Evolutionary conservation across 257 asterid species (phyloP).

Genomic region (Voacanga thouarsii): DNA sequence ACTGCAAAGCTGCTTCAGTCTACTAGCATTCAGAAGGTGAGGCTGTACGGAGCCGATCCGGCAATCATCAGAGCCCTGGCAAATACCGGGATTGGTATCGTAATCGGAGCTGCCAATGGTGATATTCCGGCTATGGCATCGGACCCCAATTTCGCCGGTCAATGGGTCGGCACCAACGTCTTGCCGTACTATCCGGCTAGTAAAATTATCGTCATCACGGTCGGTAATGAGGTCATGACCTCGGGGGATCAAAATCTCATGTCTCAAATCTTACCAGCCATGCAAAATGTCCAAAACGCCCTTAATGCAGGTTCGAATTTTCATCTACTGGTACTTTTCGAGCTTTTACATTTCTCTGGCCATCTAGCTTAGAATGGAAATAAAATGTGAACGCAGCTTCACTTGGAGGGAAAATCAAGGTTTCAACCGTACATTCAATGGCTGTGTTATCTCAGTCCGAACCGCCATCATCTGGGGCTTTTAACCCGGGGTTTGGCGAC

Average conservation of each 20-base stretch:
- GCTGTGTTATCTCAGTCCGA: conserved; percentile 74
- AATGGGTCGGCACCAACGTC: conserved; percentile 76
- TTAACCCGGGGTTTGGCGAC: conserved; percentile 43
- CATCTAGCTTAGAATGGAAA: background rate
- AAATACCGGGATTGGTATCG: conserved; percentile 74
- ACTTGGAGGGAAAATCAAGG: conserved; percentile 78
- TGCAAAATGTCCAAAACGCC: conserved; percentile 98
- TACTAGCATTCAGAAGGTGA: conserved; percentile 77
- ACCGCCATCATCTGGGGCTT: conserved; percentile 84
- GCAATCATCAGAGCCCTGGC: conserved; percentile 72
- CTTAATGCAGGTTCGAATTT: conserved; percentile 63
- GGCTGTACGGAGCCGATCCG: conserved; percentile 91
- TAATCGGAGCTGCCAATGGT: conserved; percentile 90
- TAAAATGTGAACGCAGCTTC: conserved; percentile 44
- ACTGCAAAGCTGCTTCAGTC: conserved; percentile 78
- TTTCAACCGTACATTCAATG: conserved; percentile 89
- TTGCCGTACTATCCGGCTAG: conserved; percentile 75
- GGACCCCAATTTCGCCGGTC: conserved; percentile 84
- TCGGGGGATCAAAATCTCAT: conserved; percentile 58
- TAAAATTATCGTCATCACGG: conserved; percentile 64
- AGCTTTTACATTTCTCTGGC: too few relatives aligned
- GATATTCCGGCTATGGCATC: conserved; percentile 86
- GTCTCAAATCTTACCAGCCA: conserved; percentile 77
- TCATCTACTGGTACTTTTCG: background rate
- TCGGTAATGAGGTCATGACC: conserved; percentile 88